Evolutionary conservation across 176 grass and related monocot species (phyloP), one percentile per base, ranked within the genome.

Genomic region (Aechmea fasciata): DNA sequence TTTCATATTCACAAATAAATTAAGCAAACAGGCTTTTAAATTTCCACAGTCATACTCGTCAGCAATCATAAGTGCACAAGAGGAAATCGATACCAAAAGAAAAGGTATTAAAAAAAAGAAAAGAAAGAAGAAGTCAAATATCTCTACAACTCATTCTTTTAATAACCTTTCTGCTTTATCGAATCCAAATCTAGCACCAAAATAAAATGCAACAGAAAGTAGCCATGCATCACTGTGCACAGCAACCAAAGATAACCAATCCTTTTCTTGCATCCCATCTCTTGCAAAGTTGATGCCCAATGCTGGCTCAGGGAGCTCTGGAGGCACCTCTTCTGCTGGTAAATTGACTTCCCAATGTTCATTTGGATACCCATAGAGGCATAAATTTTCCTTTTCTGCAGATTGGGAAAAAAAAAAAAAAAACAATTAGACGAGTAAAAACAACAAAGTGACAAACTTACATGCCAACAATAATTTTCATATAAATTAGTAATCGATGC

Each of bases 101-200:
- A 41, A 41, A 41, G 26, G 64, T 51, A 51, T 67, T 75, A 22
- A 22, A 52, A 25, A 57, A 25, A 64, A 26, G 1, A 73, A 64
- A 11, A 64, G 49, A 20, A 11, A 64, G 50, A 11, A 76, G 67
- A 68, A 13, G 52, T 66, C 51, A 22, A 63, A 41, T 65, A 41
- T 41, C 33, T 41, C 4, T 41, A 41, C 6, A 3, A 41, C 33
- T 41, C 33, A 41, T 41, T 41, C 33, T 41, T 7, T 67, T 48
- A 67, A 67, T 67, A 2, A 67, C 65, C 65, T 67, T 11, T 67
- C 65, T 14, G 13, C 14, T 67, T 67, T 47, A 67, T 67, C 24
- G 47, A 67, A 67, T 67, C 65, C 65, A 67, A 67, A 67, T 41
- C 65, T 67, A 67, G 65, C 65, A 17, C 65, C 65, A 67, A 67